Conservation (phyloP, 2,329 filamentous ascomycete species). For the Pseudogymnoascus sp. region DNA sequence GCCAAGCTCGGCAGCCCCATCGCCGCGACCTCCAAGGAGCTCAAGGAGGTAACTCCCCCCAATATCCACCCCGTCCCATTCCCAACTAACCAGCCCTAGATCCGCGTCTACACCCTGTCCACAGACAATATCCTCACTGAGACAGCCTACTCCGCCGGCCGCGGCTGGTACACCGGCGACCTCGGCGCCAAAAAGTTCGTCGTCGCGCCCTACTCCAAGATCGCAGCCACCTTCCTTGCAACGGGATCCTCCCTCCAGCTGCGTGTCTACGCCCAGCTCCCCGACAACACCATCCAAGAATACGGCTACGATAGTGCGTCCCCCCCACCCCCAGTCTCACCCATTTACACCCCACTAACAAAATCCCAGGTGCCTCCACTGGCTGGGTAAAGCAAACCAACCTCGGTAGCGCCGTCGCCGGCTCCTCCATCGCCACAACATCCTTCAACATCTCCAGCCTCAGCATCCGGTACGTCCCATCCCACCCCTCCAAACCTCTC, state of each 20-base stretch:
- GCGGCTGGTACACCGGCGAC: conserved; percentile 14
- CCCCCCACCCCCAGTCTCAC: neutral
- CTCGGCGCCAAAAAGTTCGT: conserved; percentile 6
- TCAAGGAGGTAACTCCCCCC: neutral
- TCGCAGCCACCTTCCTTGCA: neutral
- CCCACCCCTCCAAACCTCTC: neutral
- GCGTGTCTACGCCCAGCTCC: neutral
- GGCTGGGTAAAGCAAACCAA: neutral
- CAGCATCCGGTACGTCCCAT: neutral
- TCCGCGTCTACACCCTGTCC: conserved; percentile 16
- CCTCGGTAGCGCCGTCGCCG: neutral
- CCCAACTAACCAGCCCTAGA: neutral
- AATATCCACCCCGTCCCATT: neutral
- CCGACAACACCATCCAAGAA: conserved; percentile 10
- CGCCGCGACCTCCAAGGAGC: conserved; percentile 14
- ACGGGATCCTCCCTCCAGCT: neutral
- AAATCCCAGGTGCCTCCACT: neutral
- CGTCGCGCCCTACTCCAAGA: neutral
- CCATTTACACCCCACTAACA: neutral
- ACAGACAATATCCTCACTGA: conserved; percentile 11
- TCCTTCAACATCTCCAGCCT: neutral
- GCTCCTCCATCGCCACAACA: neutral
- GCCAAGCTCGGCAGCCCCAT: conserved; percentile 14
- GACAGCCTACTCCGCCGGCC: conserved; percentile 13
- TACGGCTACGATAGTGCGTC: neutral